Base-by-base conservation (phyloP, 2,329 filamentous ascomycete species). In the Fusarium lateritium region DNA sequence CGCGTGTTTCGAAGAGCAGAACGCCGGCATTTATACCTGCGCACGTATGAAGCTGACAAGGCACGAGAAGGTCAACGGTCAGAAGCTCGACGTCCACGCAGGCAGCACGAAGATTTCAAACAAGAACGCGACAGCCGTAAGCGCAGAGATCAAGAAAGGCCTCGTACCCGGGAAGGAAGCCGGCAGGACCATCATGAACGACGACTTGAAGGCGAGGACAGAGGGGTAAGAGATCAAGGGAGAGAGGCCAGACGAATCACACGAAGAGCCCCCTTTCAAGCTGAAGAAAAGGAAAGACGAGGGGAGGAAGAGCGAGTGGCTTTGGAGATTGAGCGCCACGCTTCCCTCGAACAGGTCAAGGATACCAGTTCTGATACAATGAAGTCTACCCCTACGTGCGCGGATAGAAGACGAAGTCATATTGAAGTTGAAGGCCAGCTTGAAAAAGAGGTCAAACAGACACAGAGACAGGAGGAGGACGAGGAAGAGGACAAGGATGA, bases 141-240 rank as follows among this genome's bases (percentile, higher is more conserved):
- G 36, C 36, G 15, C 28, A 52, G 7, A 42, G 34, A 42, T 13
- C 6, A 9, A 11, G n/a, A 52, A 8, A 42, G 22, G 17, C 6
- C n/a, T 9, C 40, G 34, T 22, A 42, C 49, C 13, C 49, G 36
- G 36, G 49, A 52, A 9, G 42, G 49, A 42, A 52, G 49, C n/a
- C 19, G 19, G n/a, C 36, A 52, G 22, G 15, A n/a, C 22, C 24
- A 22, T 31, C 24, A 42, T 52, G 34, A 24, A 52, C 49, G 49
- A 52, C 49, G 49, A 22, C 19, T 40, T 33, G 22, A 31, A n/a
- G 19, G 24, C 36, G 26, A 52, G 6, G 49, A 52, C 14, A 42
- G 49, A 52, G 40, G 34, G 36, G 17, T 3, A 28, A 42, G 10
- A n/a, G 36, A 33, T 28, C 13, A 52, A 33, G 49, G 31, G 13